Conservation (phyloP, 805 yeast genomes). For the Candida railenensis region DNA sequence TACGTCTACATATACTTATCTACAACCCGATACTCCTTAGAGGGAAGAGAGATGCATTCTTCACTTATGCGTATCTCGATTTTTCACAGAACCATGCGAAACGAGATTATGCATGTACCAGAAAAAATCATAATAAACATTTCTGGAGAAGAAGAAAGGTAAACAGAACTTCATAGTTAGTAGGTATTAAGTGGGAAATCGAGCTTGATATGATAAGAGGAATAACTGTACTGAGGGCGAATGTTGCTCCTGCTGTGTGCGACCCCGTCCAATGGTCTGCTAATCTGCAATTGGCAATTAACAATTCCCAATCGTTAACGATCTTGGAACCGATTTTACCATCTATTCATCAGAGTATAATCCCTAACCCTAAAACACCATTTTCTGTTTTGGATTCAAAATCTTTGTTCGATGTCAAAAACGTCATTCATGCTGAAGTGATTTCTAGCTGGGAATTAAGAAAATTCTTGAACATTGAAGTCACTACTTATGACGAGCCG, state of each 20-base stretch:
- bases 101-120: too few relatives aligned
- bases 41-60: too few relatives aligned
- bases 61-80: too few relatives aligned
- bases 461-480: conserved; percentile 22
- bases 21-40: background rate
- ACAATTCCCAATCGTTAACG: conserved; percentile 29
- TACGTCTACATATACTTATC: too few relatives aligned
- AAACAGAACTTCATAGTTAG: too few relatives aligned
- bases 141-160: too few relatives aligned
- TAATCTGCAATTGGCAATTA: conserved; percentile 36
- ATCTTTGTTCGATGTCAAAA: conserved; percentile 23
- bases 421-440: conserved; percentile 26
- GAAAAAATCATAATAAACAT: background rate
- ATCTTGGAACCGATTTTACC: conserved; percentile 41
- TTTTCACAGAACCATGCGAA: too few relatives aligned
- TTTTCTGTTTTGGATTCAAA: conserved; percentile 18
- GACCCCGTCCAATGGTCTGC: conserved; percentile 35
- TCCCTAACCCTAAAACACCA: conserved; percentile 3
- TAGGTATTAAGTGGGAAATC: background rate
- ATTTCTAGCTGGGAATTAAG: conserved; percentile 28
- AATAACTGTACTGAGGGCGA: conserved; percentile 13
- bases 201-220: conserved; percentile 10
- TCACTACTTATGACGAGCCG: conserved; percentile 25
- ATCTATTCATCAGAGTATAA: conserved; percentile 23
- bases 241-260: conserved; percentile 11